phyloP scores from a whole-genome alignment of 331 rosid genomes.

The Phaseolus coccineus region DNA sequence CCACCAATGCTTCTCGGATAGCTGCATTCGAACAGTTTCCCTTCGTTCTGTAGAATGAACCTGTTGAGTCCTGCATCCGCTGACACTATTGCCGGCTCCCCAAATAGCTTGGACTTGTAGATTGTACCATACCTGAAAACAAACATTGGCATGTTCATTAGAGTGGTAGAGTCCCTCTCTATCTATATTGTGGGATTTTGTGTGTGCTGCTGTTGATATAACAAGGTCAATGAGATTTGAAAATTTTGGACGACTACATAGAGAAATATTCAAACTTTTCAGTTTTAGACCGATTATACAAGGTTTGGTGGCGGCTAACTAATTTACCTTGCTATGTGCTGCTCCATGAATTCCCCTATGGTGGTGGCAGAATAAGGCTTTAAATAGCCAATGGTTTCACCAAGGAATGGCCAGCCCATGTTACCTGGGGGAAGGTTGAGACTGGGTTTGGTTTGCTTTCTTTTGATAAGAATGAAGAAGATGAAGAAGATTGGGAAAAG shows the following conservation, averaged over 20 bases:
- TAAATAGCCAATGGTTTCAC: slow-evolving; percentile 81
- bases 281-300: too few species aligned
- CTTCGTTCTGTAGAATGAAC: slow-evolving; percentile 89
- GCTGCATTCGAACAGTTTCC: slow-evolving; percentile 90
- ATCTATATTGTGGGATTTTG: background rate
- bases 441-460: slow-evolving; percentile 56
- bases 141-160: slow-evolving; percentile 1
- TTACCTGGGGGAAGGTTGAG: slow-evolving; percentile 88
- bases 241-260: too few species aligned
- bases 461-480: slow-evolving; percentile 64
- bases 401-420: slow-evolving; percentile 96
- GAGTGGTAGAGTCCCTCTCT: background rate
- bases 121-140: slow-evolving; percentile 81
- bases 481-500: slow-evolving; percentile 56
- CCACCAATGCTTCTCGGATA: slow-evolving; percentile 98
- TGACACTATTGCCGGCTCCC: slow-evolving; percentile 89
- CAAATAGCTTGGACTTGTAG: slow-evolving; percentile 88
- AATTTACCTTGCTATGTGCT: slow-evolving; percentile 76
- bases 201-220: too few species aligned
- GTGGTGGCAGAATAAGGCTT: slow-evolving; percentile 87
- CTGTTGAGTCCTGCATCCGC: slow-evolving; percentile 92
- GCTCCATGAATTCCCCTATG: slow-evolving; percentile 81
- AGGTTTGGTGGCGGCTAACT: background rate
- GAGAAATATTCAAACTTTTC: too few species aligned
- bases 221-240: background rate